Evolutionary conservation across 2,329 filamentous ascomycete species (phyloP), one percentile per base, ranked within the genome.

Genomic region (Aspergillus fischeri): DNA sequence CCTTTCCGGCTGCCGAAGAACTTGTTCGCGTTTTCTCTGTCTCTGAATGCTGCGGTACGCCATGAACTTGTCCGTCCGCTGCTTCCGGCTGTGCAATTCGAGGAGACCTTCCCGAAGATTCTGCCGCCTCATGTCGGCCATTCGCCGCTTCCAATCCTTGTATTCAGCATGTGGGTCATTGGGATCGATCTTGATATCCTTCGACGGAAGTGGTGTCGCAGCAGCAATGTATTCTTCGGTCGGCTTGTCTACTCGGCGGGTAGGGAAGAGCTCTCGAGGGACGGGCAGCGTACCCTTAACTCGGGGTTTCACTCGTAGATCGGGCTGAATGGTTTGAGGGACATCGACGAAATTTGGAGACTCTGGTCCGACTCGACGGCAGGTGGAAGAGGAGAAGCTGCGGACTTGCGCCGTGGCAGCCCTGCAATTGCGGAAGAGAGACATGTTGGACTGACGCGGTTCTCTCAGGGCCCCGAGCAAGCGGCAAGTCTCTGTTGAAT

Each of bases 291-390:
- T 85, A 65, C 94, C 94, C 72, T 91, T 91, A 35, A 91, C 73
- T 51, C 65, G 66, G 17, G 75, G 77, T 58, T 78, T 78, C 52
- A 72, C 68, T 3, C 78, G 75, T 45, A 77, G 74, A n/a, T 84
- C 81, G 52, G 87, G 85, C 72, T 96, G 91, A n/a, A 86, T 83
- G 51, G 89, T 83, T 64, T 82, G 81, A 50, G 92, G 93, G 55
- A 97, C 80, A 63, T 91, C 86, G 76, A 97, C 89, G 79, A 89
- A 97, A 63, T 84, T 83, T 49, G 94, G 93, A 38, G 92, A 96
- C 72, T 97, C 90, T 51, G 94, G 93, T 28, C 73, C 73, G 54
- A 75, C 70, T 64, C 72, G 68, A 57, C 69, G 67, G 49, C 56
- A 65, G 56, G 73, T 59, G 11, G 74, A 72, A 28, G 72, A 72